phyloP scores from a whole-genome alignment of 2,329 filamentous ascomycete genomes.

The Phialophora expanda region DNA sequence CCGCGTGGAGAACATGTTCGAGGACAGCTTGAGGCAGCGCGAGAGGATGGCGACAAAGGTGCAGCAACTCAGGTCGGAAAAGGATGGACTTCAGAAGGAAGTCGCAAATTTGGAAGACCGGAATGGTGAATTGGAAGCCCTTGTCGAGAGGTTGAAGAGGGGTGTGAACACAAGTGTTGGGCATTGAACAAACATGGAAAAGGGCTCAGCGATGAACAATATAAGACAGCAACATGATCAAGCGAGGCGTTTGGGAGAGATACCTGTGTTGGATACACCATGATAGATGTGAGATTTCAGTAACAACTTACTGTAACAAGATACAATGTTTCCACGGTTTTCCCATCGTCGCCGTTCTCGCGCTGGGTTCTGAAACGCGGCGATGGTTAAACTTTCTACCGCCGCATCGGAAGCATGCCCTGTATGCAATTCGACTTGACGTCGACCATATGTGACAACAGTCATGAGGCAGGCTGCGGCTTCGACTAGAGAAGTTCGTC shows the following conservation, averaged over 20 bases:
- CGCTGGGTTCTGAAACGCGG: not conserved
- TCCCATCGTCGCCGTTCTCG: not conserved
- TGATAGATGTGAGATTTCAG: not conserved
- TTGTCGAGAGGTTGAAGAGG: conserved; percentile 54
- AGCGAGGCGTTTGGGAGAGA: conserved; percentile 8
- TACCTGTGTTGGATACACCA: not conserved
- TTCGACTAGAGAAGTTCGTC: not conserved
- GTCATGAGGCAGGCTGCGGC: not conserved
- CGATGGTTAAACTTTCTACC: not conserved
- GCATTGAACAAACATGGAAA: conserved; percentile 2
- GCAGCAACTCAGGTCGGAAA: conserved; percentile 48
- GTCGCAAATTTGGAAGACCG: conserved; percentile 49
- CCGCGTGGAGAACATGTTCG: conserved; percentile 47
- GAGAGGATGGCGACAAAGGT: conserved; percentile 47
- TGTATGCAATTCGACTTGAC: not conserved
- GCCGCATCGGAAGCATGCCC: not conserved
- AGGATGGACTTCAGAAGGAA: conserved; percentile 48
- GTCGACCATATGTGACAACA: not conserved
- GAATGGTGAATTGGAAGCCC: conserved; percentile 46
- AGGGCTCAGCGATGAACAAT: not conserved
- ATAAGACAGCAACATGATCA: not conserved
- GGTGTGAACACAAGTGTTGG: conserved; percentile 36
- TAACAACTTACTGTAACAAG: not conserved
- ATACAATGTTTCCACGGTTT: not conserved
- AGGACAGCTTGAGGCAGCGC: conserved; percentile 48